Conservation (phyloP, 208 protist genomes). For the Tritrichomonas foetus region DNA sequence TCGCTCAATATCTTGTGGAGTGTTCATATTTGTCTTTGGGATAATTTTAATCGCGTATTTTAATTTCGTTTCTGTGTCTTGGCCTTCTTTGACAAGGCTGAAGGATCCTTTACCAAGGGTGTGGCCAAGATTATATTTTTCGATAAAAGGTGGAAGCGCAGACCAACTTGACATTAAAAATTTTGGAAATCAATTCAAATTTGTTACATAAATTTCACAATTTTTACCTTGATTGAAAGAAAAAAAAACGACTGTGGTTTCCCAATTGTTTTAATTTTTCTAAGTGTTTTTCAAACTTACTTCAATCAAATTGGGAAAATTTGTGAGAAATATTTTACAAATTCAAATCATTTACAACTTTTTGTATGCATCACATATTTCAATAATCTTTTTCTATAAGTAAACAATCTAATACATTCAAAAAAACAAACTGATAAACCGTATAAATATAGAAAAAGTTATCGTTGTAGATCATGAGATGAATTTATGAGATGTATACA, state of each 20-base stretch:
- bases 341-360: no score
- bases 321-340: no score
- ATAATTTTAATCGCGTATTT: constrained; percentile 41
- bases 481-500: no score
- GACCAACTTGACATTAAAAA: background rate
- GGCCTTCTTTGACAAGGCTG: background rate
- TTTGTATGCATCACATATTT: no score
- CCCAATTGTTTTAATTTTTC: background rate
- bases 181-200: background rate
- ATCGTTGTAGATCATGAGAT: no score
- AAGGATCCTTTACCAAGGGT: constrained; percentile 1
- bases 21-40: constrained; percentile 27
- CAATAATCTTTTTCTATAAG: no score
- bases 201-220: background rate
- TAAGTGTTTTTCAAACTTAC: background rate
- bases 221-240: background rate
- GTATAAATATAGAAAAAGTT: no score
- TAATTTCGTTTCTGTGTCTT: background rate
- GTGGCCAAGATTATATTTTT: constrained; percentile 13
- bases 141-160: background rate
- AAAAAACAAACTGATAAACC: no score
- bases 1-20: background rate
- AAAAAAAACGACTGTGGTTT: background rate
- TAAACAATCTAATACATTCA: no score
- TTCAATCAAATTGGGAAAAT: no score